Base-by-base conservation (phyloP, 768 basidiomycete genomes). In the Fibroporia radiculosa region DNA sequence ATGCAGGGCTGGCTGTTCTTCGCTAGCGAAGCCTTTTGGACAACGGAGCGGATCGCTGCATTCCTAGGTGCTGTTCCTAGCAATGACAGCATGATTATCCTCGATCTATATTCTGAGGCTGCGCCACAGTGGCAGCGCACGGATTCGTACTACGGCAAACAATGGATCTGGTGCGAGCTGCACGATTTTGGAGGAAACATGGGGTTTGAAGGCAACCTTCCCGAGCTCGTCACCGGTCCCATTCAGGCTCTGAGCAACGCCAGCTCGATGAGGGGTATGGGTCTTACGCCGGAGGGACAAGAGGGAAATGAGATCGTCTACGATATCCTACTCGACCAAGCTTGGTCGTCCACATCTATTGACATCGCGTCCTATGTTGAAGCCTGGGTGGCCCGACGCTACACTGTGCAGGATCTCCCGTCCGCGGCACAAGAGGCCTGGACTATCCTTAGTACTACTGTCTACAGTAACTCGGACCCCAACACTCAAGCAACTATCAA, bases 261-360 rank as follows among this genome's bases (percentile, higher is more conserved):
- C 27, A 54, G 56, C 44, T 60, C 65, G 12, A 67, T 69, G 66
- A 57, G 60, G 20, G 68, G 68, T 3, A 55, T 69, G 40, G 68
- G 68, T 1, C 49, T 69, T 46, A 65, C 66, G 1, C 65, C 62
- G 39, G 66, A 69, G 37, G 66, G 68, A 4, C 58, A 66, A 39
- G 68, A 69, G 44, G 68, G 68, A n/a, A 69, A 69, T 48, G 68
- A 69, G 58, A 63, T 69, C 29, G 55, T 68, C n/a, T 69, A 69
- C 37, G 65, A 68, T 40, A 48, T 69, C 20, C 56, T 69, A 3
- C 60, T 69, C 29, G 66, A 69, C 51, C 68, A 69, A 42, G 68
- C 66, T 1, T 69, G 68, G 68, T 69, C 65, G 3, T 39, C 61
- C 2, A 56, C 57, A 1, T 51, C 64, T 3, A 53, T 70, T 36